Evolutionary conservation across 139 green algal species (phyloP).

Genomic region (Picochlorum sp.): DNA sequence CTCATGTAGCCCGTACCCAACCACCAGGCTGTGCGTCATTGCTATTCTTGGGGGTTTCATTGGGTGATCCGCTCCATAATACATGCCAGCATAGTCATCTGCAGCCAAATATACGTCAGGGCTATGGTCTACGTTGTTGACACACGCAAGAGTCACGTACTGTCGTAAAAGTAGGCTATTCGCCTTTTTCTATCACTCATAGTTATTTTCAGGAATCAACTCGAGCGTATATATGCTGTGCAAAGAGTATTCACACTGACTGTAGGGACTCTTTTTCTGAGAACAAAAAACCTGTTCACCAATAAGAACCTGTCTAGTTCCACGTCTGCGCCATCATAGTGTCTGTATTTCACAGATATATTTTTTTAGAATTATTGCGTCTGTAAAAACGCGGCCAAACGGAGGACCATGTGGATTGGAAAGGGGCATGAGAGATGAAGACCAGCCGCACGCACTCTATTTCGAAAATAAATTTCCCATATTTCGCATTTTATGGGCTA

Average conservation of each 20-base stretch:
- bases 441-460: too few relatives aligned
- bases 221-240: not conserved
- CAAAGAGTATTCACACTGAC: not conserved
- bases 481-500: too few relatives aligned
- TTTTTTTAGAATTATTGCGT: too few relatives aligned
- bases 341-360: too few relatives aligned
- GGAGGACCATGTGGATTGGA: too few relatives aligned
- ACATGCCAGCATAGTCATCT: slow-evolving; percentile 75
- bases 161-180: slow-evolving; percentile 83
- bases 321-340: too few relatives aligned
- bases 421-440: too few relatives aligned
- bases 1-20: slow-evolving; percentile 90
- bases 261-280: too few relatives aligned
- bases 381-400: too few relatives aligned
- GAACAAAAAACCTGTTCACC: too few relatives aligned
- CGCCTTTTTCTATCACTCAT: slow-evolving; percentile 40
- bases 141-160: slow-evolving; percentile 27
- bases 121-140: not conserved
- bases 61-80: slow-evolving; percentile 93
- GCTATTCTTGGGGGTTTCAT: slow-evolving; percentile 96
- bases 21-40: slow-evolving; percentile 92
- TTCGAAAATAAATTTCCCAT: too few relatives aligned
- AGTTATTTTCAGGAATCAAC: not conserved
- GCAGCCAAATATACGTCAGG: not conserved
- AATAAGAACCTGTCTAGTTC: too few relatives aligned